Base-by-base conservation (phyloP, 176 grass and related monocot genomes). In the Bothriochloa decipiens region DNA sequence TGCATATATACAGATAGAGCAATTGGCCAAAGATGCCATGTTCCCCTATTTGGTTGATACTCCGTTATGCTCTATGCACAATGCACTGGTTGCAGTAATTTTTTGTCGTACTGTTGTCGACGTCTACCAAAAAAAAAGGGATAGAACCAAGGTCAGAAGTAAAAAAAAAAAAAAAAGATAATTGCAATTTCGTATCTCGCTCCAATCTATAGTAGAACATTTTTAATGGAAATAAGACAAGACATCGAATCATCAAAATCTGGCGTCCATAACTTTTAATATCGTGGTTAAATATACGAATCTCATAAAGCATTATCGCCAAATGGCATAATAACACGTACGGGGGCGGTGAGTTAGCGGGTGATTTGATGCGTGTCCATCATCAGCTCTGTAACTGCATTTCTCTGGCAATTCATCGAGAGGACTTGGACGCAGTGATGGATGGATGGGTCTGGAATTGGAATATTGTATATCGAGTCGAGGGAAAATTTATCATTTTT, bases 251-350 rank as follows among this genome's bases (percentile, higher is more conserved):
- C 70, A 45, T 17, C 47, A 80, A 69, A 69, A 75, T 81, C 27
- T 40, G 25, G 7, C 40, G 42, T 46, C 45, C 45, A 58, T 73
- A 27, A 35, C 61, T 81, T 75, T 75, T 85, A 65, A 69, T 29
- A 75, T 72, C 7, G 29, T 81, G 22, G 46, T 46, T 87, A 80
- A 49, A 81, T 62, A 85, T 81, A 85, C 26, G 71, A 76, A 89
- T 89, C 64, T 37, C 40, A 20, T 15, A 76, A 77, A 89, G 72
- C n/a, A 80, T 33, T 5, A 2, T 61, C 0, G 0, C 36, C 4
- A 53, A 29, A 29, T 28, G 70, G 70, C 39, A 41, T 85, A 62
- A 68, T 11, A 66, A 58, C 71, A 74, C 25, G 25, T 55, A 53
- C 50, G 20, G 45, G 16, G 14, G 22, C 17, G 5, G 70, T 36